Base-by-base conservation (phyloP, 1,284 basidiomycete genomes). In the Coriolopsis trogii region DNA sequence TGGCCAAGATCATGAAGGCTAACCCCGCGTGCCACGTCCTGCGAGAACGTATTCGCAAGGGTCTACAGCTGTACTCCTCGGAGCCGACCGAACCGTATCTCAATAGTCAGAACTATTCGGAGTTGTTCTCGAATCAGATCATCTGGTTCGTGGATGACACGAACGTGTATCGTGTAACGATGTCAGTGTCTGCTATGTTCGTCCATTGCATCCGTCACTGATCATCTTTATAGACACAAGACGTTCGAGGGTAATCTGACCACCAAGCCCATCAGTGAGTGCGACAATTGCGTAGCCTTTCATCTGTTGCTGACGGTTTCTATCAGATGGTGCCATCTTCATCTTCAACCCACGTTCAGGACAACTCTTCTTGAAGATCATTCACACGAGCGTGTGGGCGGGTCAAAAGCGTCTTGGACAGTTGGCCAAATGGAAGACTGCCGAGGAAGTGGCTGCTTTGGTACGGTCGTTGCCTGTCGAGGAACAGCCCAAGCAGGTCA, bases 101-200 rank as follows among this genome's bases (percentile, higher is more conserved):
- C 64, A 98, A 96, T 79, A 96, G 94, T 64, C 91, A 91, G 80
- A 98, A 98, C 73, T 95, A 98, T 71, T 96, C 95, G 4, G 95
- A 98, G 73, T 73, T 98, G 41, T 98, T 98, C 80, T 95, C 93
- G n/a, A 99, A 99, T 74, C 96, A 98, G 72, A 96, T 99, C 70
- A 98, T 99, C 61, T 99, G 96, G 97, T 98, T 99, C 68, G 95
- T 99, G 59, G 97, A 99, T 68, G 97, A 99, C 70, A 99, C 97
- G 39, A 98, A 99, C 64, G 97, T 99, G 23, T 99, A 99, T 74
- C 94, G 97, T 63, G 97, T 99, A 50, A 99, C 96, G 7, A 99
- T 99, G 82, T 84, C 67, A 56, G 80, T 68, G 3, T 23, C 20
- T 9, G 18, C 12, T 3, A 2, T 30, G 16, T n/a, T 13, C 31